Conservation (phyloP, 352 stramenopile genomes). For the Phytopythium helicoides region DNA sequence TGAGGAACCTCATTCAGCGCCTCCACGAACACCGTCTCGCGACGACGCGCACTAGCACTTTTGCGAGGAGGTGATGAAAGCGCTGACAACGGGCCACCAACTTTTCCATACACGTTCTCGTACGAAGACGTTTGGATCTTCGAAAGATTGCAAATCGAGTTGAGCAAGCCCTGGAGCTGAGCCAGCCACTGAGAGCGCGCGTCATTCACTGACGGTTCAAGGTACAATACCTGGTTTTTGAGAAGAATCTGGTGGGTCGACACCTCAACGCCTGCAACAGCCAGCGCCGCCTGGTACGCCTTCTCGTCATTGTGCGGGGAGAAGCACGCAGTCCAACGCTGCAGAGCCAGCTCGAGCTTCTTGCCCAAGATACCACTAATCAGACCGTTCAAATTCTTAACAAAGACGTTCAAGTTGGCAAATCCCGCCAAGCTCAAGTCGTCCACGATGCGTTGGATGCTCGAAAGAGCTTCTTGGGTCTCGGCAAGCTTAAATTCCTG, state of each 20-base stretch:
- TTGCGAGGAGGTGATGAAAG: constrained; percentile 64
- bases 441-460: constrained; percentile 93
- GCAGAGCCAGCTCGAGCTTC: constrained; percentile 65
- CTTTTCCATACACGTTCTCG: constrained; percentile 84
- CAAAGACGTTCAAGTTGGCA: constrained; percentile 90
- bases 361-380: constrained; percentile 83
- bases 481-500: constrained; percentile 53
- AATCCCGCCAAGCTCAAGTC: constrained; percentile 95
- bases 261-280: constrained; percentile 38
- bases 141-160: constrained; percentile 92
- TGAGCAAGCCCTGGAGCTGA: constrained; percentile 93
- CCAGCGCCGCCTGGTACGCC: constrained; percentile 36
- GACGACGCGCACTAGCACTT: constrained; percentile 46
- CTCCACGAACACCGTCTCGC: constrained; percentile 75
- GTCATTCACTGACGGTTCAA: constrained; percentile 94
- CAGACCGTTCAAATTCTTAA: constrained; percentile 89
- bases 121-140: constrained; percentile 88
- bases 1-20: constrained; percentile 51
- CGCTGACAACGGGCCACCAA: constrained; percentile 34
- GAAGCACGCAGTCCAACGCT: constrained; percentile 76
- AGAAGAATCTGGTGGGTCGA: constrained; percentile 93
- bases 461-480: constrained; percentile 66
- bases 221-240: constrained; percentile 96
- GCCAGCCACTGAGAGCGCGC: constrained; percentile 87
- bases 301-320: constrained; percentile 61